Evolutionary conservation across 768 basidiomycete species (phyloP), one percentile per base, ranked within the genome.

Genomic region (Naganishia antarctica): DNA sequence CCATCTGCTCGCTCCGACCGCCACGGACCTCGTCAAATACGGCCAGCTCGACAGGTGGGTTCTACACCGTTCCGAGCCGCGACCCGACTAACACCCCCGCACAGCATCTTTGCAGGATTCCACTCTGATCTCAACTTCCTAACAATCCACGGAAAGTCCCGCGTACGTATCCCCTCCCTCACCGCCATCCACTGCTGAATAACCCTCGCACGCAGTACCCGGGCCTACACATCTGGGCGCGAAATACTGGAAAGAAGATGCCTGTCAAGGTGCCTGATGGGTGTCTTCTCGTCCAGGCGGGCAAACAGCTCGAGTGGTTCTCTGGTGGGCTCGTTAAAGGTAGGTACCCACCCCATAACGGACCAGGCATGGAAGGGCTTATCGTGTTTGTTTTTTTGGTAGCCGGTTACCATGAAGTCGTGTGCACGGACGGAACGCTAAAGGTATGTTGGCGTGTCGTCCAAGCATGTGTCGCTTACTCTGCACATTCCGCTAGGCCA

Each of bases 371-470:
- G n/a, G n/a, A n/a, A n/a, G n/a, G n/a, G n/a, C n/a, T n/a, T n/a
- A n/a, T n/a, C n/a, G n/a, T n/a, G n/a, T n/a, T n/a, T n/a, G n/a
- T n/a, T n/a, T n/a, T n/a, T n/a, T n/a, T n/a, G n/a, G n/a, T n/a
- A 78, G 93, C 93, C 13, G 93, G 93, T 4, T 94, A 83, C 74
- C 93, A 98, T 70, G 93, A 98, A 71, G 93, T 98, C 5, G 89
- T 91, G 6, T 91, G 93, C 43, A 96, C 89, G 61, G 83, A 85
- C 23, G 83, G 82, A 18, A 94, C 93, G 0, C 46, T 92, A 18
- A 80, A 82, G 67, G 90, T 90, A 65, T 68, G 83, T 64, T 16
- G n/a, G n/a, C n/a, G n/a, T n/a, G n/a, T n/a, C n/a, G n/a, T n/a
- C n/a, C n/a, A n/a, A n/a, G n/a, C n/a, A n/a, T n/a, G n/a, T n/a